Percentiles rank a stretch among this genome's conserved stretches.
Evolutionary conservation across 176 grass and related monocot genomes (phyloP).

Genomic region (Areca catechu): DNA sequence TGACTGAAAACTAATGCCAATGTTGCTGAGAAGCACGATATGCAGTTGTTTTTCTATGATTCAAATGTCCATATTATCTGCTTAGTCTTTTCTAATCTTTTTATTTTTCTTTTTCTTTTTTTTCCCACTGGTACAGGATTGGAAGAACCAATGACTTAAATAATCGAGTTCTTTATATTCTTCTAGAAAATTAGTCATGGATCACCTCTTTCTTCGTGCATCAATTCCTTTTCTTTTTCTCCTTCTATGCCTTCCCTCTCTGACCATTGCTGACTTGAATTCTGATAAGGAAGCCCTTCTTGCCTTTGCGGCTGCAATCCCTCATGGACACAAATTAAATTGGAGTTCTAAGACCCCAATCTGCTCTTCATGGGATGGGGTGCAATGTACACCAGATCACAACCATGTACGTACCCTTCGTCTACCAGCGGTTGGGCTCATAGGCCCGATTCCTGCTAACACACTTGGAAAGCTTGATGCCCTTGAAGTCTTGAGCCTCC

Average conservation of each 20-base stretch:
- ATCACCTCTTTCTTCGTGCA: constrained; percentile 11
- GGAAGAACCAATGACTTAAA: constrained; percentile 17
- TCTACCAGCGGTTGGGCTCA: constrained; percentile 72
- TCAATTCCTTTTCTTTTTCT: constrained; percentile 37
- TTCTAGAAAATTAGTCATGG: constrained; percentile 32
- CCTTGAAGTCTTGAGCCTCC: constrained; percentile 76
- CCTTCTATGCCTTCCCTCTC: constrained; percentile 30
- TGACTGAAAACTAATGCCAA: too few relatives aligned
- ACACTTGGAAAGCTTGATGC: constrained; percentile 91
- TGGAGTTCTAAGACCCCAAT: constrained; percentile 54
- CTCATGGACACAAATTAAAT: constrained; percentile 82
- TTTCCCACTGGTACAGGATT: constrained; percentile 15
- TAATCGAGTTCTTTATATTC: constrained; percentile 18
- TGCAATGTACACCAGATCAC: constrained; percentile 63
- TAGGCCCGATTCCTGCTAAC: constrained; percentile 62
- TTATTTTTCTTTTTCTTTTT: constrained; percentile 2
- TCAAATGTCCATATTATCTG: too few relatives aligned
- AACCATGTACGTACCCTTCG: constrained; percentile 58
- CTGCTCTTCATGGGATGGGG: constrained; percentile 84
- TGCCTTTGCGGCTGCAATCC: constrained; percentile 64
- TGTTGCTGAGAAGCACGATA: too few relatives aligned
- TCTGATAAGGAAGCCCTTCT: constrained; percentile 85
- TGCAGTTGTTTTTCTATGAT: too few relatives aligned
- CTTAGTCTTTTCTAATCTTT: neutral
- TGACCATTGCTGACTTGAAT: constrained; percentile 54